These are phyloP conservation scores for Metschnikowia continentalis DNA, from an alignment of 805 yeast genomes.

Conservation along the genomic window DNA sequence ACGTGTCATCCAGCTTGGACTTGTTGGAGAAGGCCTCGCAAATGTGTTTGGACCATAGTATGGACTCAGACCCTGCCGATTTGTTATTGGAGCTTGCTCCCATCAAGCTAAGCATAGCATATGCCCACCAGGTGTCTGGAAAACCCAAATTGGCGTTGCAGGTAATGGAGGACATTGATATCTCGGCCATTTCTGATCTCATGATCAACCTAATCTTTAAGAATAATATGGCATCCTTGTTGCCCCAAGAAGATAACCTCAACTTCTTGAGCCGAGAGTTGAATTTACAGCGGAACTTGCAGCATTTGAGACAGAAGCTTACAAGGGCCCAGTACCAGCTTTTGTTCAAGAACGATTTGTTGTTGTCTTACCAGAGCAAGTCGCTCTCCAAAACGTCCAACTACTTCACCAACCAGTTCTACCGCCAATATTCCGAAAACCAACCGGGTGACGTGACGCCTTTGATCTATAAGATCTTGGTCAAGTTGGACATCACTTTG, in stretches of 20 bases:
- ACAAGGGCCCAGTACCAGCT: conserved; percentile 36
- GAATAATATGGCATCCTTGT: conserved; percentile 41
- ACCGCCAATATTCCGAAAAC: conserved; percentile 17
- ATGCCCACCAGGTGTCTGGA: conserved; percentile 35
- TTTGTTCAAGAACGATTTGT: conserved; percentile 42
- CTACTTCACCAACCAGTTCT: conserved; percentile 21
- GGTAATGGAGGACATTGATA: conserved; percentile 16
- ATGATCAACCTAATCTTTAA: conserved; percentile 39
- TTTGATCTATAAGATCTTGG: conserved; percentile 26
- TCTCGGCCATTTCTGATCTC: conserved; percentile 31
- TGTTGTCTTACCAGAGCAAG: conserved; percentile 39
- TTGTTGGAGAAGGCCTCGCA: conserved; percentile 44
- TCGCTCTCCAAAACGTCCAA: conserved; percentile 27
- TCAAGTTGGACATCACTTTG: conserved; percentile 24
- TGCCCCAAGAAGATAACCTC: conserved; percentile 7
- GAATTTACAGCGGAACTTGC: conserved; percentile 23
- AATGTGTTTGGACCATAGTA: conserved; percentile 34
- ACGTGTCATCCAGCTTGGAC: conserved; percentile 37
- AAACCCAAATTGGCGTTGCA: conserved; percentile 7
- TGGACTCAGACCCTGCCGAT: conserved; percentile 41
- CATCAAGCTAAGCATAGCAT: conserved; percentile 57
- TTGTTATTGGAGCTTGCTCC: conserved; percentile 52
- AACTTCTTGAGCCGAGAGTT: conserved; percentile 32
- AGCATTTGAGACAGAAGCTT: conserved; percentile 22
- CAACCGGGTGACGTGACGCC: conserved; percentile 32